These are phyloP conservation scores for Stropharia rugosoannulata DNA, from an alignment of 768 basidiomycete species.

Conservation along the genomic window DNA sequence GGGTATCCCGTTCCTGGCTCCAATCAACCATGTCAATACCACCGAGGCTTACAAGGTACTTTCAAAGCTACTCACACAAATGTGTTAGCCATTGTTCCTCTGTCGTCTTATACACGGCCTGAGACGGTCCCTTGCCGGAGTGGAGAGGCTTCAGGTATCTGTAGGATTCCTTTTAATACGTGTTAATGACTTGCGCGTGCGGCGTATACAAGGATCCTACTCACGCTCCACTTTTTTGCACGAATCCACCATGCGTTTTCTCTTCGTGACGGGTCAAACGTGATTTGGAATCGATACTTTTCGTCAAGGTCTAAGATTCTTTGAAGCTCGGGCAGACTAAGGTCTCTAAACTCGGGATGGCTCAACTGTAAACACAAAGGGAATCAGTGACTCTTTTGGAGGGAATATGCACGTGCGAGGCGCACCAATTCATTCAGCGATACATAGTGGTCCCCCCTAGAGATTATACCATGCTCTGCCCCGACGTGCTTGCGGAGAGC, in stretches of 20 bases:
- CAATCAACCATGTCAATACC: background rate
- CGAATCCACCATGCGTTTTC: constrained; percentile 20
- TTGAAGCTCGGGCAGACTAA: constrained; percentile 17
- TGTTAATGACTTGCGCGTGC: background rate
- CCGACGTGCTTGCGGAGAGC: constrained; percentile 11
- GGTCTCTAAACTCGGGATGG: constrained; percentile 17
- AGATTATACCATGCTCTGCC: constrained; percentile 13
- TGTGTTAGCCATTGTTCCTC: constrained; percentile 15
- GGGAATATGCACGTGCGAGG: background rate
- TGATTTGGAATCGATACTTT: constrained; percentile 14
- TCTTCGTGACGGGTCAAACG: constrained; percentile 13
- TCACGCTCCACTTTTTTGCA: constrained; percentile 17
- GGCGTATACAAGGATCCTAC: background rate
- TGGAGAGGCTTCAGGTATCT: constrained; percentile 12
- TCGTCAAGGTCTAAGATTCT: constrained; percentile 10
- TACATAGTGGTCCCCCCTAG: constrained; percentile 16
- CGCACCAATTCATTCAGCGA: constrained; percentile 12
- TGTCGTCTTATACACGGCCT: constrained; percentile 16
- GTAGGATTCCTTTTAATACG: constrained; percentile 12
- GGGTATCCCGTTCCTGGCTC: constrained; percentile 21
- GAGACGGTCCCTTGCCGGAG: background rate
- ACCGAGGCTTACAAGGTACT: background rate
- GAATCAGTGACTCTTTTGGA: background rate
- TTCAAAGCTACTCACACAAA: constrained; percentile 11
- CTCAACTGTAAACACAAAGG: constrained; percentile 10